These are phyloP conservation scores for Colletotrichum lupini DNA, from an alignment of 2,329 filamentous ascomycete genomes.

Conservation along the genomic window DNA sequence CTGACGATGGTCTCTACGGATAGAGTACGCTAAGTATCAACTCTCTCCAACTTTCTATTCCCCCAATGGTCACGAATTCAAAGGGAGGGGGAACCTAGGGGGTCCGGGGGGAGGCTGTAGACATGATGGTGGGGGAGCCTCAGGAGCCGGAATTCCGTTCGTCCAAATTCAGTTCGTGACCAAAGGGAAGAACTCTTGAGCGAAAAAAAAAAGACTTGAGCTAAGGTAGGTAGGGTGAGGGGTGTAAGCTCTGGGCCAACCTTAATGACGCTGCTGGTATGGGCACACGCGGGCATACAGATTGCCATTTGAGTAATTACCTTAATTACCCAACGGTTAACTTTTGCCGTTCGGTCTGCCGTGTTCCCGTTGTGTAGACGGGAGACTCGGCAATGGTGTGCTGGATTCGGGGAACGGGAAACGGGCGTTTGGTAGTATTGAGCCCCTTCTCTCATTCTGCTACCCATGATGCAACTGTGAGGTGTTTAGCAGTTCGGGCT, in stretches of 20 bases:
- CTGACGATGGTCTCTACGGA: background rate
- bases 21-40: background rate
- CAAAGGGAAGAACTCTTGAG: background rate
- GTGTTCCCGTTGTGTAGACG: background rate
- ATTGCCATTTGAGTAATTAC: background rate
- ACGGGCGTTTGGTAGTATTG: background rate
- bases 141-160: conserved; percentile 16
- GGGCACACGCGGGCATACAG: background rate
- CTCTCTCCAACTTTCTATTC: background rate
- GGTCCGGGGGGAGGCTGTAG: background rate
- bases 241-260: conserved; percentile 1
- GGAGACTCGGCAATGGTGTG: background rate
- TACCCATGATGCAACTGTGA: no score
- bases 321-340: background rate
- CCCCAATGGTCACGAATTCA: background rate
- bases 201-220: background rate
- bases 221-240: background rate
- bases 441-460: background rate
- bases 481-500: no score
- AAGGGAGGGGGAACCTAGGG: background rate
- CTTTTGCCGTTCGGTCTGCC: background rate
- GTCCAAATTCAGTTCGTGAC: background rate
- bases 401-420: background rate
- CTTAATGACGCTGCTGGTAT: conserved; percentile 20
- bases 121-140: background rate